phyloP scores from a whole-genome alignment of 179 eudicot genomes.

The Actinidia chinensis region DNA sequence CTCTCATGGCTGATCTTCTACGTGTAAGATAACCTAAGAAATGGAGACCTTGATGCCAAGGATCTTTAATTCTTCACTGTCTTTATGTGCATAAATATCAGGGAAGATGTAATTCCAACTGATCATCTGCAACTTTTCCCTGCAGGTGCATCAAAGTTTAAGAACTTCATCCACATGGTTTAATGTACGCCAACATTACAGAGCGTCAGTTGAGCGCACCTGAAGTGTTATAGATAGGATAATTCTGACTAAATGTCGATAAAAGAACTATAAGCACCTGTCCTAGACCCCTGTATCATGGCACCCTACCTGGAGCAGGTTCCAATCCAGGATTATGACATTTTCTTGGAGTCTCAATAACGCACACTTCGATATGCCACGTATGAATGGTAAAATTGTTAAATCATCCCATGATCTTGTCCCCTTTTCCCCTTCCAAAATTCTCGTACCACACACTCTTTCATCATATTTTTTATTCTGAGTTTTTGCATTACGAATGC shows the following conservation, averaged over 20 bases:
- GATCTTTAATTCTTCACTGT: neutral
- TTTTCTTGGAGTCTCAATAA: neutral
- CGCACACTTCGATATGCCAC: neutral
- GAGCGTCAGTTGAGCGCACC: constrained; percentile 62
- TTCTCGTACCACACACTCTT: neutral
- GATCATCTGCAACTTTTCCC: constrained; percentile 4
- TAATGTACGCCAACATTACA: constrained; percentile 87
- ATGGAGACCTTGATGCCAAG: neutral
- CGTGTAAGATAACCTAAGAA: constrained; percentile 46
- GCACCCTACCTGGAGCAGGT: constrained; percentile 91
- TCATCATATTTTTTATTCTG: neutral
- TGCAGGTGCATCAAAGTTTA: constrained; percentile 83
- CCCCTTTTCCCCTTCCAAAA: neutral
- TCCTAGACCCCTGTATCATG: constrained; percentile 75
- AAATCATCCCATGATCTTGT: neutral
- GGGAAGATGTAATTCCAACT: neutral
- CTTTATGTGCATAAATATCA: neutral
- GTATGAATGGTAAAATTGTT: constrained; percentile 9
- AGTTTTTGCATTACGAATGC: neutral
- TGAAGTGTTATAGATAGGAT: constrained; percentile 64
- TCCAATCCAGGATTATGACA: constrained; percentile 75
- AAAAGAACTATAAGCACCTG: constrained; percentile 46
- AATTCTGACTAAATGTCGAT: constrained; percentile 27
- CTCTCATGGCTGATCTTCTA: constrained; percentile 93
- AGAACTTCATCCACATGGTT: constrained; percentile 77